Evolutionary conservation across 1,139 yeast species (phyloP).

Genomic region (Scheffersomyces titani): DNA sequence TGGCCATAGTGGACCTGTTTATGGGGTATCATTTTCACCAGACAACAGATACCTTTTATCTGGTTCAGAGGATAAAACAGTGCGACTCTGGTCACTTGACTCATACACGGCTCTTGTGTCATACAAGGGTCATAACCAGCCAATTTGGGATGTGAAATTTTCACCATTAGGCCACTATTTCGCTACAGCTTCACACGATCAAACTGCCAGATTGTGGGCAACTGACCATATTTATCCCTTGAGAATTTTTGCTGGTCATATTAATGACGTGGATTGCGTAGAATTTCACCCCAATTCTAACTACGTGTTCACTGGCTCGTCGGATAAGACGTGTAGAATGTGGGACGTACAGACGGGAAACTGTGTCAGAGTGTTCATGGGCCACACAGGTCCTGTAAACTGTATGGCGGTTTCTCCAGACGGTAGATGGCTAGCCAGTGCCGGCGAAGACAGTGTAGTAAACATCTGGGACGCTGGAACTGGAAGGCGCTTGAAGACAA

Average conservation of each 20-base stretch:
- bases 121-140: constrained; percentile 95
- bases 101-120: constrained; percentile 86
- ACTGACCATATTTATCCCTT: constrained; percentile 97
- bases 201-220: constrained; percentile 96
- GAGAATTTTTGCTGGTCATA: constrained; percentile 95
- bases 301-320: constrained; percentile 90
- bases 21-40: constrained; percentile 87
- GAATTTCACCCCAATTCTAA: constrained; percentile 96
- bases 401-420: constrained; percentile 91
- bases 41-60: constrained; percentile 82
- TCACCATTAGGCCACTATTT: constrained; percentile 96
- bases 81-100: constrained; percentile 91
- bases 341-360: constrained; percentile 94
- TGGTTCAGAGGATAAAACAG: constrained; percentile 89
- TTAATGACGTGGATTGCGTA: constrained; percentile 94
- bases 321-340: constrained; percentile 95
- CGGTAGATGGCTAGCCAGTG: constrained; percentile 95
- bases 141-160: constrained; percentile 96
- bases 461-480: constrained; percentile 95
- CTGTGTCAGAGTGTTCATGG: constrained; percentile 90
- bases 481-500: constrained; percentile 79
- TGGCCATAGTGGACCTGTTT: constrained; percentile 95
- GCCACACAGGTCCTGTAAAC: constrained; percentile 88
- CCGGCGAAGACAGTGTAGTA: constrained; percentile 89
- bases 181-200: constrained; percentile 97